Base-by-base conservation (phyloP, 768 basidiomycete genomes). In the Boletus subcaerulescens region DNA sequence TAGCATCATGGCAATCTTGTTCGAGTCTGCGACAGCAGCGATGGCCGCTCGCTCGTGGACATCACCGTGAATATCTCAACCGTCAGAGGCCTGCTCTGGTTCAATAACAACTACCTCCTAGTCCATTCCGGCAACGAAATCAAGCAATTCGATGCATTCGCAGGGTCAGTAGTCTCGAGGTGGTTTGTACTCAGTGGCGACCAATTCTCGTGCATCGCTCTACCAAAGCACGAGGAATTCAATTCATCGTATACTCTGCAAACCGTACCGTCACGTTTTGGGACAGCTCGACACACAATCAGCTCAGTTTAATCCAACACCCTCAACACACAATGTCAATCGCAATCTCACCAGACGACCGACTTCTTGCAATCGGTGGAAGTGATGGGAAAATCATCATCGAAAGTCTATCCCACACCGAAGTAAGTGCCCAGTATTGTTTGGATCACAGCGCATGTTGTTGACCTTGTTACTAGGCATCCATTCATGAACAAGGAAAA, bases 261-360 rank as follows among this genome's bases (percentile, higher is more conserved):
- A 14, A 14, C 3, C 0, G n/a, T 1, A n/a, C 17, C 15, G 38
- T 39, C 6, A 17, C 4, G n/a, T 39, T 39, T 2, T 39, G 38
- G 38, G 38, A 39, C 38, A 39, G 0, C 12, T 15, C 6, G 7
- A 39, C 38, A 8, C 17, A 39, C 38, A n/a, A 8, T 14, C 38
- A 39, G 38, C 38, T 39, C 15, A 14, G 38, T 17, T 0, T 39
- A 5, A 39, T 39, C 38, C 38, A 39, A 9, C 38, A 39, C 1
- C 14, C 38, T 0, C 8, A 9, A 15, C 7, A 39, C 0, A 39
- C 8, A 15, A 5, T 4, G 8, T 39, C 15, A 0, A 0, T 39
- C n/a, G 38, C 38, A 39, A 0, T 39, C n/a, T 39, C 38, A 0
- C 14, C 38, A 39, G 38, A 39, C n/a, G n/a, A 18, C n/a, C n/a